These are phyloP conservation scores for Dichotomocladium elegans DNA, from an alignment of 371 early-diverging fungal genomes.

Conservation along the genomic window DNA sequence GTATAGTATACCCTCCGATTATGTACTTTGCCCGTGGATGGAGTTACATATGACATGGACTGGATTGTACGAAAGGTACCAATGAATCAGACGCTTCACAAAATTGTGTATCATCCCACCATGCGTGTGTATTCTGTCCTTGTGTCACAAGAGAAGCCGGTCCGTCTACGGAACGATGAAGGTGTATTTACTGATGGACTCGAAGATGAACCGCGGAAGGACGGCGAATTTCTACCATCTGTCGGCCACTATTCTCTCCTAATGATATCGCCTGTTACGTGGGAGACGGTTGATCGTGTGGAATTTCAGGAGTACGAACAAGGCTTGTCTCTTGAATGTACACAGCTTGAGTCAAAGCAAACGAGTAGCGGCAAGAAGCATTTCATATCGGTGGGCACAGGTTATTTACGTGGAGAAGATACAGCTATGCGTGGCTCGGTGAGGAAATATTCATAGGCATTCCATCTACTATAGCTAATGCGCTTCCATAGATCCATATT, in stretches of 20 bases:
- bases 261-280: slow-evolving; percentile 91
- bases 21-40: slow-evolving; percentile 65
- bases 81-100: slow-evolving; percentile 69
- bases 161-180: slow-evolving; percentile 66
- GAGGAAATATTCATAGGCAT: slow-evolving; percentile 11
- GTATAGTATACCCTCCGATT: slow-evolving; percentile 64
- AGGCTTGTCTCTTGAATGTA: slow-evolving; percentile 72
- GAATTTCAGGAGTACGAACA: slow-evolving; percentile 86
- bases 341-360: slow-evolving; percentile 86
- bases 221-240: slow-evolving; percentile 60
- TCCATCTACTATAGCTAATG: neutral
- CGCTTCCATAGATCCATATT: slow-evolving; percentile 64
- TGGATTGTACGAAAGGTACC: slow-evolving; percentile 86
- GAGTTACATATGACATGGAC: slow-evolving; percentile 73
- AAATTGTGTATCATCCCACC: slow-evolving; percentile 77
- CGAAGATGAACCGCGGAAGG: slow-evolving; percentile 29
- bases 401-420: slow-evolving; percentile 91
- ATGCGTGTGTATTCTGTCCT: slow-evolving; percentile 79
- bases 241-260: slow-evolving; percentile 69
- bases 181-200: slow-evolving; percentile 50
- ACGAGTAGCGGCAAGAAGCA: slow-evolving; percentile 82
- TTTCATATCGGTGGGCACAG: slow-evolving; percentile 91
- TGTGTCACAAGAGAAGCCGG: slow-evolving; percentile 62
- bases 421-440: slow-evolving; percentile 85
- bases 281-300: slow-evolving; percentile 88